Evolutionary conservation across 2,329 filamentous ascomycete genomes (phyloP).

Genomic region (Endoconidiophora laricicola): DNA sequence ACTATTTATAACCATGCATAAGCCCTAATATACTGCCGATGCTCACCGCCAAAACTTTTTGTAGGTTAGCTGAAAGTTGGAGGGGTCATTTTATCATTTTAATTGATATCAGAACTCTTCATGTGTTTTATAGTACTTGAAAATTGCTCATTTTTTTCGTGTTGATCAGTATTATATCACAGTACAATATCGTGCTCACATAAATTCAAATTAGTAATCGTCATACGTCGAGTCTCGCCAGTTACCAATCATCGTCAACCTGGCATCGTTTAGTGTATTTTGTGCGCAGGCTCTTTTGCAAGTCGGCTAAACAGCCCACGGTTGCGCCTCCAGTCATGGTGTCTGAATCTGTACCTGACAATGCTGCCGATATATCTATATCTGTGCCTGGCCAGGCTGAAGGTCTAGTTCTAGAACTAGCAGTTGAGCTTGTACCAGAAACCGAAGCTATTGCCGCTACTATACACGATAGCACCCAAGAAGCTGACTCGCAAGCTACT

Average conservation of each 20-base stretch:
- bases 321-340: background rate
- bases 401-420: too few species aligned
- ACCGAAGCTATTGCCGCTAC: background rate
- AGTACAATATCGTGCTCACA: background rate
- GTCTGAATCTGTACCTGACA: background rate
- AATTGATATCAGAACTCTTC: background rate
- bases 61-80: background rate
- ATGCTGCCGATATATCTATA: background rate
- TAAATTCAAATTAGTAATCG: background rate
- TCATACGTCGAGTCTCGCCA: background rate
- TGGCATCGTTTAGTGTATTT: background rate
- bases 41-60: constrained; percentile 18
- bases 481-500: background rate
- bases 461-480: background rate
- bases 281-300: background rate
- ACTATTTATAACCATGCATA: background rate
- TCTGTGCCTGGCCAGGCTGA: background rate
- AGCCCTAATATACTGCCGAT: constrained; percentile 17
- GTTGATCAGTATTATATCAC: background rate
- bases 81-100: background rate
- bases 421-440: background rate
- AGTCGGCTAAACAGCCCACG: background rate
- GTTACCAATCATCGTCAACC: background rate
- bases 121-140: too few species aligned
- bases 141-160: too few species aligned